Evolutionary conservation across 2,329 filamentous ascomycete species (phyloP), one percentile per base, ranked within the genome.

Genomic region (Exophiala xenobiotica): DNA sequence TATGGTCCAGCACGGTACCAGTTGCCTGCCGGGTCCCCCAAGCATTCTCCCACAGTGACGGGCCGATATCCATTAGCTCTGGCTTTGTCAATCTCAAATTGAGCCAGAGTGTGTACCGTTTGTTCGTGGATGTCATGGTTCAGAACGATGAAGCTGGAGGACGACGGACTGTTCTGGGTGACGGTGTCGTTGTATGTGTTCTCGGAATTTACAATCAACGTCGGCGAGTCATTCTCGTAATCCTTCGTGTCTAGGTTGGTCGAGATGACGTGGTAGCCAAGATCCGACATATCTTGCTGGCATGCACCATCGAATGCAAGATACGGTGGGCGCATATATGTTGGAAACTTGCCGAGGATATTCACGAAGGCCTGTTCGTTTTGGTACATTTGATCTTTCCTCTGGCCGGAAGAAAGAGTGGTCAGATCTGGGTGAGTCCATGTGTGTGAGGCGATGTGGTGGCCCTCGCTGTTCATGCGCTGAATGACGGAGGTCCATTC

Each of bases 261-360:
- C 27, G 70, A 59, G 47, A 74, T 68, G 38, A 77, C 67, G 60
- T 78, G 75, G 54, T 79, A 79, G 0, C 74, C 75, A 23, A 78
- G 62, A 3, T 66, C 60, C n/a, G 64, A 67, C 62, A 78, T 64
- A 39, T 74, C 72, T 19, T 64, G 61, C 35, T 71, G 64, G 46
- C 71, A 74, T 9, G 66, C 68, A 6, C 66, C 65, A 8, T 65
- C 60, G 3, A 53, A 48, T 6, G 61, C 61, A 7, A 70, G 71
- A 59, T 75, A 78, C 0, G 76, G 77, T 7, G 76, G 73, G 1
- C 77, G 72, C 73, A 78, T 77, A 59, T 79, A 78, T 6, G 74
- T 76, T 2, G 77, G 76, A 44, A 74, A 73, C 22, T 65, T 66
- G 16, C 76, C 76, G 24, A 78, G 58, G 40, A 78, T 71, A 49